phyloP scores from a whole-genome alignment of 31 red algal genomes.

The Endocladia muricata region DNA sequence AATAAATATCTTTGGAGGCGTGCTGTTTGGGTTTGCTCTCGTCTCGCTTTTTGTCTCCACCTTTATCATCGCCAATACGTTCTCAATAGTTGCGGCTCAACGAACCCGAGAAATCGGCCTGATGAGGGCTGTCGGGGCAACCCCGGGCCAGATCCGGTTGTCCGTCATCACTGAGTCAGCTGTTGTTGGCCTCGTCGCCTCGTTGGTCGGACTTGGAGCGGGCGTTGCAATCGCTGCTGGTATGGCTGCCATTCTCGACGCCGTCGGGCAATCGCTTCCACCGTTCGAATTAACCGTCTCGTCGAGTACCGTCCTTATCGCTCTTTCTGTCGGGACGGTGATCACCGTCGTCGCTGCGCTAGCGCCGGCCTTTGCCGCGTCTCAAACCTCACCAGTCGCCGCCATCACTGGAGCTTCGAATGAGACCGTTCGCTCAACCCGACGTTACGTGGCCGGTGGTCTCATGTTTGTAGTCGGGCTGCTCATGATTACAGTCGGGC shows the following conservation, averaged over 20 bases:
- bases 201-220: neutral
- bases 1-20: too few relatives aligned
- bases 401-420: neutral
- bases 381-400: neutral
- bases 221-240: neutral
- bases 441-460: neutral
- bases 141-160: neutral
- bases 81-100: neutral
- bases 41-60: neutral
- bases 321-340: neutral
- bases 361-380: neutral
- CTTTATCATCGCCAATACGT: neutral
- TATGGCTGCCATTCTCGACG: too few relatives aligned
- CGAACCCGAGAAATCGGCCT: conserved; percentile 14
- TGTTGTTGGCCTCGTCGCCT: neutral
- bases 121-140: neutral
- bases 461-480: neutral
- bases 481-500: neutral
- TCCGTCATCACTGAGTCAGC: neutral
- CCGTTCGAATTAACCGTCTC: too few relatives aligned
- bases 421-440: neutral
- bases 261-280: too few relatives aligned
- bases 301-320: neutral
- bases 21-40: too few relatives aligned
- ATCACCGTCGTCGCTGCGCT: neutral